Base-by-base conservation (phyloP, 2,329 filamentous ascomycete genomes). In the Trichoderma asperellum region DNA sequence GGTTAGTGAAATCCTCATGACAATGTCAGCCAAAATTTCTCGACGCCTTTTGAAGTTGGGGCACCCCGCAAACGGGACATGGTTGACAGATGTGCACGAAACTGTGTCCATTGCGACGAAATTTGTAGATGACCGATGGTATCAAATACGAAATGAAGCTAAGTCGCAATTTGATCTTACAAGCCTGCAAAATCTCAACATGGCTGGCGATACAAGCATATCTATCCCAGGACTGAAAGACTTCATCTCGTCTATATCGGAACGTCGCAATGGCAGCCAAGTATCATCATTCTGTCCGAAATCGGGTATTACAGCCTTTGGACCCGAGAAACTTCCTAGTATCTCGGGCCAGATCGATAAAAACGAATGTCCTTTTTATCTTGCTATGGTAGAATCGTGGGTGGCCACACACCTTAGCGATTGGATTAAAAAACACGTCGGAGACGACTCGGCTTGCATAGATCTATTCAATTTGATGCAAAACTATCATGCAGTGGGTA, bases 321-420 rank as follows among this genome's bases (percentile, higher is more conserved):
- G 1, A 5, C 29, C 27, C 0, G 21, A 52, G 5, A 16, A 65
- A 1, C 7, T 2, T 5, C 62, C 76, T 14, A 71, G 68, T 2
- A 8, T 7, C 5, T 21, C 52, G 24, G 2, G n/a, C 11, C 7
- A 49, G 2, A 18, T 5, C 2, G 7, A 11, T 18, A 40, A 35
- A 5, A 55, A 43, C 0, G 70, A 70, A 21, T 4, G 68, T 11
- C 63, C 69, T 2, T 71, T 72, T 14, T 6, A 70, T 4, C 75
- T 87, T 2, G 76, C 75, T 2, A 79, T 78, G 27, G 74, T 88
- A 16, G 87, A 89, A 72, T 47, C 63, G 0, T 89, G 87, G 87
- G 82, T 87, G 2, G 74, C 76, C 1, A 21, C 71, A 0, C 60
- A 80, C 47, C 78, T 88, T 0, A 57, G 73, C 0, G 12, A 24